Base-by-base conservation (phyloP, 176 grass and related monocot species). In the Aegilops speltoides region DNA sequence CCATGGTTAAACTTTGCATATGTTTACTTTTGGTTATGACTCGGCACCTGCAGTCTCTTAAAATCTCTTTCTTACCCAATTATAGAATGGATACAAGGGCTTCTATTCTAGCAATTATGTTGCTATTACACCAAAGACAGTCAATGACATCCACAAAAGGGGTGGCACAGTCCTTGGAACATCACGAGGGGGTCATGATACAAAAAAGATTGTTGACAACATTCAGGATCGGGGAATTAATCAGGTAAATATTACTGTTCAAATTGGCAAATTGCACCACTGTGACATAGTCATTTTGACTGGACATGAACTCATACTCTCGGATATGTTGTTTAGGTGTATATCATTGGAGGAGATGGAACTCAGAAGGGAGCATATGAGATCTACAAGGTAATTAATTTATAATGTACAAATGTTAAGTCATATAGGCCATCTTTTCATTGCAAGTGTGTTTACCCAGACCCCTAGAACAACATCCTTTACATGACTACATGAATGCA, bases 71-170 rank as follows among this genome's bases (percentile, higher is more conserved):
- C 10, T 64, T 68, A n/a, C 31, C 60, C 48, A 56, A 63, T 79
- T 89, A 79, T 87, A 99, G 97, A 90, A 93, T 88, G 97, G 97
- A 85, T 99, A 99, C 70, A 99, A 93, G 86, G 97, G 97, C 11
- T 99, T 99, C 89, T 99, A 99, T 89, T 95, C 97, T 23, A 93
- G 89, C 64, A 99, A 99, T 80, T 94, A 93, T 23, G 84, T 99
- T 83, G 26, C 83, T 60, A 60, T 99, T 81, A 99, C 97, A 64
- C 92, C 94, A 64, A 99, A 99, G 61, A 91, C 72, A 81, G 97
- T 99, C 61, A 89, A 99, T 91, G 94, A 99, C 60, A 99, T 99
- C 54, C 97, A 99, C 81, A 99, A 99, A 86, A 92, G 83, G 79
- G 97, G 97, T 64, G 97, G 94, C 63, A 99, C 97, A 59, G 61